phyloP scores from a whole-genome alignment of 78 protist species.

The Planoprotostelium fungivorum region DNA sequence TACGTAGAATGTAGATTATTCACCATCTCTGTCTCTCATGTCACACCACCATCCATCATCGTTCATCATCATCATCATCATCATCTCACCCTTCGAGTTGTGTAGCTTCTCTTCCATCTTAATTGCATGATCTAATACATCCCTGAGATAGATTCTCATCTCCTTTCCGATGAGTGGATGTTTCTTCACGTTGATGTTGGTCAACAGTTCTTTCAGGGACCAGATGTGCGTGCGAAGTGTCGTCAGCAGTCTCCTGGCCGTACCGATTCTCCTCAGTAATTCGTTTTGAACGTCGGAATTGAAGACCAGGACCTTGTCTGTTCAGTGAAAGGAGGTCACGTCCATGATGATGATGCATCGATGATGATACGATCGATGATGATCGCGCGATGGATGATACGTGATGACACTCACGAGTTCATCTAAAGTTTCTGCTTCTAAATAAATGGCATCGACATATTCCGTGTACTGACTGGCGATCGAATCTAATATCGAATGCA shows the following conservation, averaged over 20 bases:
- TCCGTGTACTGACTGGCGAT: not conserved
- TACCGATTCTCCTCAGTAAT: not conserved
- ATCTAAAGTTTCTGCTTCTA: not conserved
- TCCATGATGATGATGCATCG: no score
- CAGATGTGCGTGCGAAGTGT: not conserved
- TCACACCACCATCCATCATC: no score
- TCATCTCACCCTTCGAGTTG: conserved; percentile 18
- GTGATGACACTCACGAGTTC: not conserved
- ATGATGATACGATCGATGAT: not conserved
- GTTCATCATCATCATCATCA: not conserved
- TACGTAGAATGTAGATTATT: conserved; percentile 35
- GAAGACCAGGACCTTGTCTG: not conserved
- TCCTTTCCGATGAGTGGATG: not conserved
- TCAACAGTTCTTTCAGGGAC: not conserved
- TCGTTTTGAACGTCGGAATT: not conserved
- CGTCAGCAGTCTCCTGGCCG: not conserved
- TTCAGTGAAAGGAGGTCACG: not conserved
- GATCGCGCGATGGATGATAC: no score
- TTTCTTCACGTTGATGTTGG: not conserved
- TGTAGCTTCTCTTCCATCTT: conserved; percentile 48
- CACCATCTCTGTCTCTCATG: not conserved
- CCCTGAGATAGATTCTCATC: conserved; percentile 13
- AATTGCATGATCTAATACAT: conserved; percentile 48
- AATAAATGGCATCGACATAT: not conserved
- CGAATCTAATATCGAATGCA: not conserved